A percentile compares a stretch with the other conserved stretches of the same genome.
Conservation (phyloP, 495 filamentous ascomycete species). For the Penicillium subrubescens region DNA sequence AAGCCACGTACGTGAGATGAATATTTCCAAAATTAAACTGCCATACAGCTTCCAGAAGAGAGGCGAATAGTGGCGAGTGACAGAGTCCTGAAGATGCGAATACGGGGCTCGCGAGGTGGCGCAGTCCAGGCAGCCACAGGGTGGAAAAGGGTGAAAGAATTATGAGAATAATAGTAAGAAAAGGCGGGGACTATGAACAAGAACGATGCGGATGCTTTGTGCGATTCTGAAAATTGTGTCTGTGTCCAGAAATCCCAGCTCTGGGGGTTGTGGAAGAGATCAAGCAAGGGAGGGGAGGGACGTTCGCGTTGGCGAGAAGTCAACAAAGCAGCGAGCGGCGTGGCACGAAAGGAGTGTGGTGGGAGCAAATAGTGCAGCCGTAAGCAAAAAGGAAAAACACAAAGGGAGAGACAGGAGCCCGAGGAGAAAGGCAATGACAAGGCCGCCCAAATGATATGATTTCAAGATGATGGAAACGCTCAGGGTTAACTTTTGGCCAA, state of each 20-base stretch:
- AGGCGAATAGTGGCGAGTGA: not conserved
- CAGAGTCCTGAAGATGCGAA: not conserved
- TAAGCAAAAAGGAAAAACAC: not conserved
- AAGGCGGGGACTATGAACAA: not conserved
- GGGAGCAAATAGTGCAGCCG: not conserved
- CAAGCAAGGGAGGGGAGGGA: not conserved
- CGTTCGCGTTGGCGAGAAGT: not conserved
- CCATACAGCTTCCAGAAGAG: not conserved
- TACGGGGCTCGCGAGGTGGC: conserved; percentile 1
- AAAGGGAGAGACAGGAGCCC: not conserved
- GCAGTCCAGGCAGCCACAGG: conserved; percentile 3
- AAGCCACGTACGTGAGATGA: conserved; percentile 5
- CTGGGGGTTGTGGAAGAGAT: not conserved
- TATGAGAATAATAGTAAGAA: not conserved
- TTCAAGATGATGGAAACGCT: not conserved
- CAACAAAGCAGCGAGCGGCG: conserved; percentile 3
- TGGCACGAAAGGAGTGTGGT: not conserved
- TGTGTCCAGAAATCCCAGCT: not conserved
- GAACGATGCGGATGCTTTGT: not conserved
- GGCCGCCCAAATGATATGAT: not conserved
- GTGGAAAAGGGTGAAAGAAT: not conserved
- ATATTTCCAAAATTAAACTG: not conserved
- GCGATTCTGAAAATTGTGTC: not conserved
- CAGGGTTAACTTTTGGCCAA: conserved; percentile 1
- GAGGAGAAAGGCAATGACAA: not conserved